Conservation (phyloP, 768 basidiomycete genomes). For the Xerocomellus chrysenteron region DNA sequence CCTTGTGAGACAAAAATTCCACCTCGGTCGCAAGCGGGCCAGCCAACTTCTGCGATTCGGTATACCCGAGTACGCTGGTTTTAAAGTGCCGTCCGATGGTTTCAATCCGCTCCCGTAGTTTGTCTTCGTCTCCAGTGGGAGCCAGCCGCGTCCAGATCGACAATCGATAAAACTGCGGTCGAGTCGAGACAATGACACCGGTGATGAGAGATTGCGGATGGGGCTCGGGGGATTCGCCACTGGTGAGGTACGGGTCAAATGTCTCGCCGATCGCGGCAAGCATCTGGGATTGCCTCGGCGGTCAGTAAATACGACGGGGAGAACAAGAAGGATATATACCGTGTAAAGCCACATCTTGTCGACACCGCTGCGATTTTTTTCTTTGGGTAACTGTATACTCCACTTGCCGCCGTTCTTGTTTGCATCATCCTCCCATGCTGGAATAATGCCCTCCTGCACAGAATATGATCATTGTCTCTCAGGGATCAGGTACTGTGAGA, state of each 20-base stretch:
- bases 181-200: constrained; percentile 91
- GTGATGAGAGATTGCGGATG: constrained; percentile 70
- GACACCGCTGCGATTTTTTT: constrained; percentile 81
- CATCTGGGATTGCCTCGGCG: constrained; percentile 63
- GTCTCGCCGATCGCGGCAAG: constrained; percentile 99
- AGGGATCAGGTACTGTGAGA: constrained; percentile 1
- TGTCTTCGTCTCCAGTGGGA: constrained; percentile 52
- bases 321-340: constrained; percentile 41
- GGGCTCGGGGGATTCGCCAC: constrained; percentile 40
- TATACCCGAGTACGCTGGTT: constrained; percentile 79
- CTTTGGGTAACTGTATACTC: constrained; percentile 95
- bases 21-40: constrained; percentile 94
- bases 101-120: constrained; percentile 78
- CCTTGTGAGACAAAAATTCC: constrained; percentile 92
- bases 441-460: constrained; percentile 86
- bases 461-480: constrained; percentile 4
- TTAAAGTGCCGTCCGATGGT: constrained; percentile 91
- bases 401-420: constrained; percentile 99
- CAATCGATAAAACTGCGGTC: constrained; percentile 93
- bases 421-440: constrained; percentile 96
- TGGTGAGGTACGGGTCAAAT: constrained; percentile 82
- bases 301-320: neutral
- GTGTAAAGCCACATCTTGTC: constrained; percentile 99
- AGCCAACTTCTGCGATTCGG: constrained; percentile 67
- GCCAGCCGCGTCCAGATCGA: constrained; percentile 97